Evolutionary conservation across 75 land plant species (phyloP).

Genomic region (Chamaecyparis obtusa): DNA sequence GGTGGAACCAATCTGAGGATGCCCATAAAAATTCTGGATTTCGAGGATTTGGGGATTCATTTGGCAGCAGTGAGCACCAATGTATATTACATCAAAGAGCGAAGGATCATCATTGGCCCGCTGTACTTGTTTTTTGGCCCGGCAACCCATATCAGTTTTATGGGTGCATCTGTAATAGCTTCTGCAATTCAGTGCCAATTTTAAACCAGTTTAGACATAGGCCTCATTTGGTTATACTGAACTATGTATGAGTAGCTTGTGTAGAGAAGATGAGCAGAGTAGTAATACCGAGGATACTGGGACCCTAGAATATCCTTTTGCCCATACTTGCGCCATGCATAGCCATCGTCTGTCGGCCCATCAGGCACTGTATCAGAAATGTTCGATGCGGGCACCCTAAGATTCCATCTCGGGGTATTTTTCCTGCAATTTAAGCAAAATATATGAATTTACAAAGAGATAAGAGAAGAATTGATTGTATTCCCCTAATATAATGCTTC

Average conservation of each 20-base stretch:
- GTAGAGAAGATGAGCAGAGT: neutral
- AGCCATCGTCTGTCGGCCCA: slow-evolving; percentile 20
- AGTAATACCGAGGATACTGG: slow-evolving; percentile 20
- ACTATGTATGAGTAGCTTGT: neutral
- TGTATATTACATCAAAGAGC: slow-evolving; percentile 26
- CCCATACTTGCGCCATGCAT: slow-evolving; percentile 32
- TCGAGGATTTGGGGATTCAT: neutral
- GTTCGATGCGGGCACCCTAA: neutral
- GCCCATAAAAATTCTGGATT: neutral
- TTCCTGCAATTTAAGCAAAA: slow-evolving; percentile 3
- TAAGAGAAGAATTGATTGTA: neutral
- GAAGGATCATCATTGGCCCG: slow-evolving; percentile 19
- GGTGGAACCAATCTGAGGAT: neutral
- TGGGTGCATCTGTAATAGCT: slow-evolving; percentile 55
- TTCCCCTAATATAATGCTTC: neutral
- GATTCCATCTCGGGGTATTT: neutral
- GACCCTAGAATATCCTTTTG: slow-evolving; percentile 36
- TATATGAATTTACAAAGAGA: neutral
- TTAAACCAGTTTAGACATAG: neutral
- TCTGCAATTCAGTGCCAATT: slow-evolving; percentile 16
- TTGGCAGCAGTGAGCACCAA: slow-evolving; percentile 32
- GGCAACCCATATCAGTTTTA: slow-evolving; percentile 25
- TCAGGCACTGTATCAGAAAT: neutral
- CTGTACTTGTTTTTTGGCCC: slow-evolving; percentile 36
- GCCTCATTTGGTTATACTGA: neutral